Percentiles rank a stretch among this genome's conserved stretches.
These are phyloP conservation scores for Phylloporus sp. DNA, from an alignment of 768 basidiomycete genomes.

Conservation along the genomic window DNA sequence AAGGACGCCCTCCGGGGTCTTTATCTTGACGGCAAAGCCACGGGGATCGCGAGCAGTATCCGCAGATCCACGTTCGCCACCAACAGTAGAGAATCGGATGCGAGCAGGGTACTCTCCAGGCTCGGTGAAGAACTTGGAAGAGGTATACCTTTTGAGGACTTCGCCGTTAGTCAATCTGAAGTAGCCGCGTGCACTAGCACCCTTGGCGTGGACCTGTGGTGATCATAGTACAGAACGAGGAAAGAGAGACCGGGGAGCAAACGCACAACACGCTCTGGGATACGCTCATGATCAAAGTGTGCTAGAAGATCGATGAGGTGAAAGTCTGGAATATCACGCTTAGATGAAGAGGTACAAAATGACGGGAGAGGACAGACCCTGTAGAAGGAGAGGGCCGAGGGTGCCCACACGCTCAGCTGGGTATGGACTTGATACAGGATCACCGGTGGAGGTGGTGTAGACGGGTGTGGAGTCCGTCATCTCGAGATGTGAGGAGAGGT, in stretches of 20 bases:
- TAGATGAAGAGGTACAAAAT: not conserved
- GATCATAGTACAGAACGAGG: constrained; percentile 21
- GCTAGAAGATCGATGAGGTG: not conserved
- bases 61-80: not conserved
- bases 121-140: constrained; percentile 56
- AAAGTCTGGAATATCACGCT: not conserved
- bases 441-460: not conserved
- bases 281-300: constrained; percentile 86
- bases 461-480: not conserved
- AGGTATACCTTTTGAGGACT: constrained; percentile 78
- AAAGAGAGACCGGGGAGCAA: not conserved
- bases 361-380: not conserved
- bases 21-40: not conserved
- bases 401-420: not conserved
- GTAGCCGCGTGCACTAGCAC: constrained; percentile 88
- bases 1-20: not conserved
- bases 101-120: not conserved
- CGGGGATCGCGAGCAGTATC: not conserved
- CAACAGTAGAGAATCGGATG: not conserved
- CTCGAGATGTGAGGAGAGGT: not conserved
- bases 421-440: not conserved
- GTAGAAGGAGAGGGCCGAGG: not conserved
- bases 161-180: constrained; percentile 89
- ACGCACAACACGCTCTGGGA: constrained; percentile 88
- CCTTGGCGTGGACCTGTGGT: constrained; percentile 83